phyloP scores from a whole-genome alignment of 2,329 filamentous ascomycete genomes.

The Penicillium sp. region DNA sequence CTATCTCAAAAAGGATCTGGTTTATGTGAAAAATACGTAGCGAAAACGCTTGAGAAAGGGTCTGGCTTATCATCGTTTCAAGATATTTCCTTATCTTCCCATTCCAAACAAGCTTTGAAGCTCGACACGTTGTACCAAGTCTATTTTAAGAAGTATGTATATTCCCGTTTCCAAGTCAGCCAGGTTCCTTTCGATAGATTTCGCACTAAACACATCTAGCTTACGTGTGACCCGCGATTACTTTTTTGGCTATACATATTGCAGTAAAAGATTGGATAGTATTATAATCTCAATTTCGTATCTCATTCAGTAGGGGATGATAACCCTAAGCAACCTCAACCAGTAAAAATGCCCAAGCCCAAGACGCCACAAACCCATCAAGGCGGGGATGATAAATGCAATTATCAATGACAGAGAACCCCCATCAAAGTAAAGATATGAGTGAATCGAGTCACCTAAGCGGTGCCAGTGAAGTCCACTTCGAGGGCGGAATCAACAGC shows the following conservation, averaged over 20 bases:
- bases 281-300: not conserved
- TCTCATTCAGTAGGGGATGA: not conserved
- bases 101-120: conserved; percentile 2
- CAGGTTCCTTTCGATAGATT: not conserved
- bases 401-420: not conserved
- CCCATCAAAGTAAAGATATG: not conserved
- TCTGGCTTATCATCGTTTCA: no score
- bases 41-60: not conserved
- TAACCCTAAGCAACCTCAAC: not conserved
- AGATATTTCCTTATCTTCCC: not conserved
- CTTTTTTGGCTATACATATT: no score
- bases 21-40: no score
- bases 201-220: no score
- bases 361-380: conserved; percentile 3
- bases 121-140: not conserved
- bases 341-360: conserved; percentile 3
- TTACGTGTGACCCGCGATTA: no score
- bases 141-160: not conserved
- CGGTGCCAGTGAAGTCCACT: conserved; percentile 80
- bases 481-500: conserved; percentile 64
- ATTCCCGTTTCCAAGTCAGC: not conserved
- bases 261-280: not conserved
- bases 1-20: no score
- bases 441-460: conserved; percentile 10
- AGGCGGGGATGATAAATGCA: conserved; percentile 6